Base-by-base conservation (phyloP, 768 basidiomycete genomes). In the Coprinellus micaceus region DNA sequence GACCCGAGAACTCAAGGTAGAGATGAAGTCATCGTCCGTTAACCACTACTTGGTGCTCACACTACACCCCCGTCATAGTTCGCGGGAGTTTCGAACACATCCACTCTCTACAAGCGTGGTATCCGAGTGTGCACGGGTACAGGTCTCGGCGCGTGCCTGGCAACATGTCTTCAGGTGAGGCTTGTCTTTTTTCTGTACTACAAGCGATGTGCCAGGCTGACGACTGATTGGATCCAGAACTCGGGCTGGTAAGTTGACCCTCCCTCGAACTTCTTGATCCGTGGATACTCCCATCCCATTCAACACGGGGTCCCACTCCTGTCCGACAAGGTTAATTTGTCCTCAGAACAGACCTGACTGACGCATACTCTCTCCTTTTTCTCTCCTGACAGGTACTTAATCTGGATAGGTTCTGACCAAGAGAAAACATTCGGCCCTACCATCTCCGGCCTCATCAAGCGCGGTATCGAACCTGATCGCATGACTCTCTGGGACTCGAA, bases 91-190 rank as follows among this genome's bases (percentile, higher is more conserved):
- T 89, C 88, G 36, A 86, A 92, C 66, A 87, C 89, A 0, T 89
- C 89, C 1, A 81, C 73, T 2, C 63, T 92, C 25, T 92, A 91
- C 71, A 87, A 80, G 64, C 83, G 87, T 54, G 89, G 90, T 15
- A 89, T 92, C 67, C 86, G 89, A 64, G 84, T 92, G 47, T 91
- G 90, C 68, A 91, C 90, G 3, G 90, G 90, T 26, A 91, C 90
- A 4, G 90, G 90, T 52, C 82, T 92, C 57, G 90, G 90, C 25
- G 87, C 90, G 21, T 88, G 89, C 2, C 79, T 92, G 21, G 84
- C 90, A 11, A 91, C 90, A 21, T 86, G 87, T 69, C 77, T 90
- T 49, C 88, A 92, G 88, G 90, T 88, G 57, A 66, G 77, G 63
- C n/a, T n/a, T n/a, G n/a, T n/a, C n/a, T n/a, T n/a, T n/a, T n/a